Evolutionary conservation across 805 yeast genomes (phyloP).

Genomic region (Wickerhamomyces hampshirensis): DNA sequence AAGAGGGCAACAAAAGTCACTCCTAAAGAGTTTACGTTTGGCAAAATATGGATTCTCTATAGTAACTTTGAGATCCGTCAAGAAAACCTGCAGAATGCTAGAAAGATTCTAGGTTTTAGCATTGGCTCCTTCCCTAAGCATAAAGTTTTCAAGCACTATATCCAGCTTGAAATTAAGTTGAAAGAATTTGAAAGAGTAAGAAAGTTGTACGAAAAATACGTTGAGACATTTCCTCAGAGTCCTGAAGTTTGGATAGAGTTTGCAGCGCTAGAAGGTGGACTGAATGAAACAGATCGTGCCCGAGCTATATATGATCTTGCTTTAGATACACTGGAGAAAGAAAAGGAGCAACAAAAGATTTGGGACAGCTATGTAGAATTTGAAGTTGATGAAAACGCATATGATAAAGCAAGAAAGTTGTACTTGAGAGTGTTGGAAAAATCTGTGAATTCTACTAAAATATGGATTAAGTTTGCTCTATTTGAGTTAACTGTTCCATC

Average conservation of each 20-base stretch:
- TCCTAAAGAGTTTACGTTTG: conserved; percentile 64
- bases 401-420: conserved; percentile 47
- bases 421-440: conserved; percentile 36
- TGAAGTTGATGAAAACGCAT: conserved; percentile 57
- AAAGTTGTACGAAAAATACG: conserved; percentile 59
- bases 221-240: conserved; percentile 42
- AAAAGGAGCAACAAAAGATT: conserved; percentile 28
- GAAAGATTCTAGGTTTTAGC: conserved; percentile 67
- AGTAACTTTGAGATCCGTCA: conserved; percentile 74
- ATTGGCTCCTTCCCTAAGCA: conserved; percentile 64
- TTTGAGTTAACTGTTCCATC: conserved; percentile 68
- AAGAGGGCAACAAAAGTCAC: conserved; percentile 38
- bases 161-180: conserved; percentile 57
- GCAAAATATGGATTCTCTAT: conserved; percentile 66
- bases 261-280: conserved; percentile 59
- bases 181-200: conserved; percentile 82
- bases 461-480: conserved; percentile 65
- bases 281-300: conserved; percentile 70
- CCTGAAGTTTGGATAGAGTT: conserved; percentile 54
- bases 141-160: conserved; percentile 58
- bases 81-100: conserved; percentile 42
- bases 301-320: conserved; percentile 58
- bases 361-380: conserved; percentile 48
- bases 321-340: conserved; percentile 18
- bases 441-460: conserved; percentile 30